Evolutionary conservation across 768 basidiomycete species (phyloP), one percentile per base, ranked within the genome.

Genomic region (Cubamyces lactineus): DNA sequence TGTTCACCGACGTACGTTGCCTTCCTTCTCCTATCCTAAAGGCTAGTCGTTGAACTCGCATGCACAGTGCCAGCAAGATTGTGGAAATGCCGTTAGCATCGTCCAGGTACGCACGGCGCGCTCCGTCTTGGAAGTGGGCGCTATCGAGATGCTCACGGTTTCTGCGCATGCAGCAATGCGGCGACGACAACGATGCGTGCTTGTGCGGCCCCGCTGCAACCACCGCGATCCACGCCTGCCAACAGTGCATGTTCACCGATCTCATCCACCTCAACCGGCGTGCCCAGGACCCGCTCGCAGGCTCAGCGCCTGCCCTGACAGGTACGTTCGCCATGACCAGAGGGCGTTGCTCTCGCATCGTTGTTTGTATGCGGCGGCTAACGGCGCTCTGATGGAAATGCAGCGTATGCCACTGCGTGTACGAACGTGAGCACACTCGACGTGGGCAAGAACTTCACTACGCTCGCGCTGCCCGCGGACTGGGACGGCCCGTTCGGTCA

Each of bases 181-280:
- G 71, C 17, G 70, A 77, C 57, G 75, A 62, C 11, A 64, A 84
- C 63, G 72, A 81, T 38, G 61, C 64, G 19, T 91, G 89, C 70
- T 77, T 89, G 24, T 92, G 90, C 77, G 67, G 61, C 17, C 61
- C 73, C 15, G 69, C 61, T 2, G 41, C 81, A 3, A 77, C 84
- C 34, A 59, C 71, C 0, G 65, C 74, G 1, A 72, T 92, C 57
- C 73, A 78, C 1, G 52, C 67, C 38, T 89, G 89, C 74, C 82
- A 92, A 71, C 84, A 86, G 67, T 92, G 89, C 77, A 82, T 88
- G 80, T 86, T 88, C 69, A 71, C 73, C 43, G 75, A 76, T 59
- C 74, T 90, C 26, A 80, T 92, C 64, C 73, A 74, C 39, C 86
- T 86, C 69, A 69, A 77, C 57, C 77, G 71, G 23, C 73, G 78